Evolutionary conservation across 2,329 filamentous ascomycete species (phyloP).

Genomic region (Fusarium continuum): DNA sequence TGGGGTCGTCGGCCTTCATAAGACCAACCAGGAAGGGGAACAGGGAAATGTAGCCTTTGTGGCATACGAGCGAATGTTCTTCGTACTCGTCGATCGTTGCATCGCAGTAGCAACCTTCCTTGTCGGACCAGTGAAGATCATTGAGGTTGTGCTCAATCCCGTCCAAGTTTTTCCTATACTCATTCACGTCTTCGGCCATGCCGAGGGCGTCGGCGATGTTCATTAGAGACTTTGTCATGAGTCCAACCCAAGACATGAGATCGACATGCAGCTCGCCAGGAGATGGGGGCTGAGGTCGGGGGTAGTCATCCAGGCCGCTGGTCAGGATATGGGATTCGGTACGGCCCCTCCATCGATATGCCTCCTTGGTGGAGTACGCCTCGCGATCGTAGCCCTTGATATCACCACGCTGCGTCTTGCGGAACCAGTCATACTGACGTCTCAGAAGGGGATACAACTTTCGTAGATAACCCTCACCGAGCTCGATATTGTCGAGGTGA

Average conservation of each 20-base stretch:
- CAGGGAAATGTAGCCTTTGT: slow-evolving; percentile 94
- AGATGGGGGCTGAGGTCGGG: slow-evolving; percentile 90
- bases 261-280: slow-evolving; percentile 96
- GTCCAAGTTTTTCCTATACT: slow-evolving; percentile 75
- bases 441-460: slow-evolving; percentile 87
- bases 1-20: slow-evolving; percentile 75
- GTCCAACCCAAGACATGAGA: slow-evolving; percentile 95
- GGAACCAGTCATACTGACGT: slow-evolving; percentile 94
- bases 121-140: slow-evolving; percentile 90
- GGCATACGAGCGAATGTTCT: slow-evolving; percentile 88
- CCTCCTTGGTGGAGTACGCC: slow-evolving; percentile 89
- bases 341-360: slow-evolving; percentile 93
- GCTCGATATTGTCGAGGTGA: slow-evolving; percentile 72
- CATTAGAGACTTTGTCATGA: slow-evolving; percentile 88
- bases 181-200: slow-evolving; percentile 76
- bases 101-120: slow-evolving; percentile 87
- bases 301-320: slow-evolving; percentile 95
- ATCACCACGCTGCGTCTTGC: slow-evolving; percentile 88
- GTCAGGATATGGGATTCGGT: slow-evolving; percentile 88
- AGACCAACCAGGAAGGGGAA: slow-evolving; percentile 92
- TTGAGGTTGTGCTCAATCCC: slow-evolving; percentile 88
- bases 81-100: slow-evolving; percentile 96
- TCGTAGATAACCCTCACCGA: slow-evolving; percentile 75
- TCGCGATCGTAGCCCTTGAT: slow-evolving; percentile 91
- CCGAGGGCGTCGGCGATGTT: slow-evolving; percentile 82